phyloP scores from a whole-genome alignment of 768 basidiomycete species.

The Boletus rufocinnamomeus region DNA sequence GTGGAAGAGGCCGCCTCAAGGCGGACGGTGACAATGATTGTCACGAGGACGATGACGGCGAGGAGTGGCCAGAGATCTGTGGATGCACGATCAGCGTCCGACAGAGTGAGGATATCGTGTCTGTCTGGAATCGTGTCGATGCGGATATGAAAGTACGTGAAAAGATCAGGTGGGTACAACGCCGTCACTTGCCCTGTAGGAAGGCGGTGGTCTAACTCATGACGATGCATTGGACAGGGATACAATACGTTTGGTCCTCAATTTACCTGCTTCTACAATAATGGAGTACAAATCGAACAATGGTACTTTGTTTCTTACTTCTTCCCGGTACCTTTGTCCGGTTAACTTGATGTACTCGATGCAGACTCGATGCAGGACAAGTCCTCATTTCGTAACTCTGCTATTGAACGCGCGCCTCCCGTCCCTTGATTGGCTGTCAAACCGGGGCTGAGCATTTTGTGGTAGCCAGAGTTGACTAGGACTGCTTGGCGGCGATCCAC shows the following conservation, averaged over 20 bases:
- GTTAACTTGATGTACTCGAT: conserved; percentile 3
- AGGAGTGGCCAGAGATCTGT: conserved; percentile 80
- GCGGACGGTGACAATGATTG: conserved; percentile 36
- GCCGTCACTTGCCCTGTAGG: conserved; percentile 31
- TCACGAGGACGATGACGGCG: conserved; percentile 38
- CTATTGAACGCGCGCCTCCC: conserved; percentile 47
- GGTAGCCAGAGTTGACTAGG: conserved; percentile 1
- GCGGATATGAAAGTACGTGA: conserved; percentile 74
- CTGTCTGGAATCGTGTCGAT: conserved; percentile 88
- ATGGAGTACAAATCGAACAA: conserved; percentile 98
- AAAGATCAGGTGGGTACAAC: conserved; percentile 68
- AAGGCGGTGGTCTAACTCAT: neutral
- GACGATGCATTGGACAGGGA: conserved; percentile 51
- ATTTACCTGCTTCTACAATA: conserved; percentile 72
- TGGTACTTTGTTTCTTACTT: conserved; percentile 41
- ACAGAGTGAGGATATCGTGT: conserved; percentile 92
- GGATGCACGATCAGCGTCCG: conserved; percentile 94
- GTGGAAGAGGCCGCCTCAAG: conserved; percentile 38
- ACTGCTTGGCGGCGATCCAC: neutral
- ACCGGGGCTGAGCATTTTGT: neutral
- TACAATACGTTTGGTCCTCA: conserved; percentile 72
- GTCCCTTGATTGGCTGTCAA: conserved; percentile 14
- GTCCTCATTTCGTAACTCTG: conserved; percentile 77
- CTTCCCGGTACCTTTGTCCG: neutral
- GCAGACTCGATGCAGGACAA: conserved; percentile 88